Evolutionary conservation across 495 filamentous ascomycete species (phyloP), one percentile per base, ranked within the genome.

Genomic region (Hypomontagnella submonticulosa): DNA sequence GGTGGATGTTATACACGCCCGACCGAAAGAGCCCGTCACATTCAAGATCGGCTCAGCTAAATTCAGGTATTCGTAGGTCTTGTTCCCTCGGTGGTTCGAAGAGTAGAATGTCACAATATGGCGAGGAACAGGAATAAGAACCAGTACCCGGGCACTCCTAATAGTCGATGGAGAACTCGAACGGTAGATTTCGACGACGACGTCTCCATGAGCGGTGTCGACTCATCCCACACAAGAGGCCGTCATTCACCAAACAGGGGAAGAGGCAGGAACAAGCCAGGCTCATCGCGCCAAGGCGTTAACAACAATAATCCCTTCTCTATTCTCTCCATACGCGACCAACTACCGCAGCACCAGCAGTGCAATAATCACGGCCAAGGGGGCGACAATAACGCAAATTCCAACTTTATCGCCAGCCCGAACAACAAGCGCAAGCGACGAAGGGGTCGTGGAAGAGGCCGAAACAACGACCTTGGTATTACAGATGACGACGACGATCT

Each of bases 101-200:
- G 23, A 13, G 9, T 30, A 38, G 4, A 23, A 4, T 11, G 0
- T 16, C 27, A 27, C 9, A 19, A 3, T 15, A 69, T 69, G 60
- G 33, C 32, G 23, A 68, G 50, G 37, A 60, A 34, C 7, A 49
- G 27, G 41, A 49, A 54, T 30, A 52, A 15, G n/a, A 58, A 32
- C 16, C 42, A 36, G 30, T 18, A 15, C 20, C 19, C 30, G 8
- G 34, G 38, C 9, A 15, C 36, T 1, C 1, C 30, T 3, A 61
- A 60, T 13, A 59, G 50, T 19, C 53, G 40, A 12, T 19, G 46
- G 19, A 53, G 27, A 9, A 43, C 44, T 42, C 30, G 27, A 20
- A 23, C 37, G 23, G 57, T 56, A 13, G 38, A 56, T 18, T 63
- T 63, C 50, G 71, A 71, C 20, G 61, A 60, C 38, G 67, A 73